phyloP scores from a whole-genome alignment of 2,329 filamentous ascomycete genomes.

The Elsinoe batatas region DNA sequence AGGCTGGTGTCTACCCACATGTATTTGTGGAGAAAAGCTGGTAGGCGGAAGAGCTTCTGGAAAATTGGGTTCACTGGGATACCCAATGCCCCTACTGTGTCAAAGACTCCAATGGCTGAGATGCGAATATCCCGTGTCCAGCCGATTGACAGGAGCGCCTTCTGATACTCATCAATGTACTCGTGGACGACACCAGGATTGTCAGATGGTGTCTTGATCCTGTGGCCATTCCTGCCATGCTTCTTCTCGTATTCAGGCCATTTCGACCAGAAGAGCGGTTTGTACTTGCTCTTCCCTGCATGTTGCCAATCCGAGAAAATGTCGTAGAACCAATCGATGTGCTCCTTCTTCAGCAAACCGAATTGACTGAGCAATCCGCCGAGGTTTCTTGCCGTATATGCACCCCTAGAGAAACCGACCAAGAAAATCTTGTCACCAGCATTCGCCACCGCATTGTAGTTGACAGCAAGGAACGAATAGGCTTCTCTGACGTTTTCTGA shows the following conservation, averaged over 20 bases:
- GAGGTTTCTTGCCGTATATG: constrained; percentile 33
- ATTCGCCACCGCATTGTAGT: constrained; percentile 32
- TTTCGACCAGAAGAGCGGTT: constrained; percentile 14
- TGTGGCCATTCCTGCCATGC: neutral
- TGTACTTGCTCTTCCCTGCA: constrained; percentile 17
- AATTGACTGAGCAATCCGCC: constrained; percentile 33
- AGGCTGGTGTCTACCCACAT: constrained; percentile 28
- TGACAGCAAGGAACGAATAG: constrained; percentile 51
- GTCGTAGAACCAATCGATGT: constrained; percentile 20
- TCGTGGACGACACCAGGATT: constrained; percentile 7
- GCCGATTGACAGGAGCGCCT: constrained; percentile 7
- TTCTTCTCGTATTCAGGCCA: constrained; percentile 8
- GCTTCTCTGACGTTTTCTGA: constrained; percentile 46
- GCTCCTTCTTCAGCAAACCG: constrained; percentile 29
- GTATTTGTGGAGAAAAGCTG: constrained; percentile 24
- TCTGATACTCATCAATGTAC: constrained; percentile 16
- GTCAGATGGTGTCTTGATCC: constrained; percentile 10
- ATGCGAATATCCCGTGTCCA: constrained; percentile 25
- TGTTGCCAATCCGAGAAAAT: constrained; percentile 24
- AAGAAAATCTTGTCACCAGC: constrained; percentile 27
- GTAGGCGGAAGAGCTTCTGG: constrained; percentile 19
- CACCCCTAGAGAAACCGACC: constrained; percentile 35
- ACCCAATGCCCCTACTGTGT: constrained; percentile 37
- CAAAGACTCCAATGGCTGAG: constrained; percentile 40
- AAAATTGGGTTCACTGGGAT: constrained; percentile 28